Percentiles rank a stretch among this genome's conserved stretches.
These are phyloP conservation scores for Leavenworthia alabamica DNA, from an alignment of 345 rosid species.

Conservation along the genomic window DNA sequence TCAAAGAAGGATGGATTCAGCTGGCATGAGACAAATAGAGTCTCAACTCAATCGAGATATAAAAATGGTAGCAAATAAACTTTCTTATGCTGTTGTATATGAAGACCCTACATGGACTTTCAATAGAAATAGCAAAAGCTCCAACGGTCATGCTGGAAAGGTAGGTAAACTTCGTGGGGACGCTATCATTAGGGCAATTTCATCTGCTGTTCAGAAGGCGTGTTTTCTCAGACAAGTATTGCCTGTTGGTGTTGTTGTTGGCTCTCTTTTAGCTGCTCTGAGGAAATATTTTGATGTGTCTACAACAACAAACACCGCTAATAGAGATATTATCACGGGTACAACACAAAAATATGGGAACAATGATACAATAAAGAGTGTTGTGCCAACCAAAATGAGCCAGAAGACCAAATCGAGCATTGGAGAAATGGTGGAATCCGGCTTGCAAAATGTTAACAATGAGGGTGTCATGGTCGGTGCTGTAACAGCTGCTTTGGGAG, in stretches of 20 bases:
- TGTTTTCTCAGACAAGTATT: slow-evolving; percentile 56
- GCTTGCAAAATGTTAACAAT: slow-evolving; percentile 30
- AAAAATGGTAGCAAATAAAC: slow-evolving; percentile 59
- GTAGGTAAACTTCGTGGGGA: slow-evolving; percentile 56
- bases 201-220: slow-evolving; percentile 63
- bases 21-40: slow-evolving; percentile 51
- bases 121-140: slow-evolving; percentile 27
- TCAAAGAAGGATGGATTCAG: slow-evolving; percentile 52
- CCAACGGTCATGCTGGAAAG: slow-evolving; percentile 35
- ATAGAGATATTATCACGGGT: slow-evolving; percentile 25
- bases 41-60: slow-evolving; percentile 55
- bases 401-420: slow-evolving; percentile 16
- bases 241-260: slow-evolving; percentile 77
- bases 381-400: slow-evolving; percentile 20
- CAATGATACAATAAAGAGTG: slow-evolving; percentile 10
- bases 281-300: slow-evolving; percentile 58
- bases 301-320: slow-evolving; percentile 30
- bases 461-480: slow-evolving; percentile 72
- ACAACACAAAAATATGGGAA: slow-evolving; percentile 5
- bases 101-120: slow-evolving; percentile 36
- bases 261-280: slow-evolving; percentile 87
- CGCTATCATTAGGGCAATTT: slow-evolving; percentile 50
- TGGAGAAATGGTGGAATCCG: slow-evolving; percentile 30
- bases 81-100: slow-evolving; percentile 46
- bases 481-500: slow-evolving; percentile 86